Evolutionary conservation across 2,329 filamentous ascomycete genomes (phyloP).

Genomic region (Colletotrichum plurivorum): DNA sequence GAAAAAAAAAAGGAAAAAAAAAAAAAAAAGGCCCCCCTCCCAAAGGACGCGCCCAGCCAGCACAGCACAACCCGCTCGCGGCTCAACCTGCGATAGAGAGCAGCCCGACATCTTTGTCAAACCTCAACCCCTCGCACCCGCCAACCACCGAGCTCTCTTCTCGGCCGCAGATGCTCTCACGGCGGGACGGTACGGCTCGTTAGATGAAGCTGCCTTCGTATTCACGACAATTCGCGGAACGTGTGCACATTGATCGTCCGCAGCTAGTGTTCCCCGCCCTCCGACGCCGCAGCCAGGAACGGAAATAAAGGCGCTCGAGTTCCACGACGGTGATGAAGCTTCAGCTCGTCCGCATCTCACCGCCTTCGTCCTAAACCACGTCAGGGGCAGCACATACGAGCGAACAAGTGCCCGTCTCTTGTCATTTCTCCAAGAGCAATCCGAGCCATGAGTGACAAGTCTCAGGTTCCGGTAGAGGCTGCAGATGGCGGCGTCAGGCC

Average conservation of each 20-base stretch:
- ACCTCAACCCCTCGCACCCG: neutral
- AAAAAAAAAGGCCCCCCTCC: neutral
- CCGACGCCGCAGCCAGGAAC: conserved; percentile 32
- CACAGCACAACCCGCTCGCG: neutral
- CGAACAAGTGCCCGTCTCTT: neutral
- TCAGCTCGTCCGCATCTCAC: conserved; percentile 11
- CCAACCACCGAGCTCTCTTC: neutral
- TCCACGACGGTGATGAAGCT: conserved; percentile 17
- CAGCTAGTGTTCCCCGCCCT: conserved; percentile 17
- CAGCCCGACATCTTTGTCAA: neutral
- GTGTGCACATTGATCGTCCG: conserved; percentile 24
- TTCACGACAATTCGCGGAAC: conserved; percentile 18
- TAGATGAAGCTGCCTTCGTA: conserved; percentile 23
- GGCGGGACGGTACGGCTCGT: conserved; percentile 11
- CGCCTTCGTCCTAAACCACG: neutral
- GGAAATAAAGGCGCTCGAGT: conserved; percentile 28
- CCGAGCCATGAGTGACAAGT: conserved; percentile 33
- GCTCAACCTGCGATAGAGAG: conserved; percentile 24
- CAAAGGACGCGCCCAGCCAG: conserved; percentile 17
- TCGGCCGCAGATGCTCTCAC: conserved; percentile 9
- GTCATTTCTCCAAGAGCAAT: neutral
- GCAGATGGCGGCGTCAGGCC: conserved; percentile 43
- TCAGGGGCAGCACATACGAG: neutral
- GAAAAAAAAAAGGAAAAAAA: neutral
- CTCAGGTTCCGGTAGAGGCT: conserved; percentile 18